Evolutionary conservation across 768 basidiomycete genomes (phyloP).

Genomic region (Phaffia australis): DNA sequence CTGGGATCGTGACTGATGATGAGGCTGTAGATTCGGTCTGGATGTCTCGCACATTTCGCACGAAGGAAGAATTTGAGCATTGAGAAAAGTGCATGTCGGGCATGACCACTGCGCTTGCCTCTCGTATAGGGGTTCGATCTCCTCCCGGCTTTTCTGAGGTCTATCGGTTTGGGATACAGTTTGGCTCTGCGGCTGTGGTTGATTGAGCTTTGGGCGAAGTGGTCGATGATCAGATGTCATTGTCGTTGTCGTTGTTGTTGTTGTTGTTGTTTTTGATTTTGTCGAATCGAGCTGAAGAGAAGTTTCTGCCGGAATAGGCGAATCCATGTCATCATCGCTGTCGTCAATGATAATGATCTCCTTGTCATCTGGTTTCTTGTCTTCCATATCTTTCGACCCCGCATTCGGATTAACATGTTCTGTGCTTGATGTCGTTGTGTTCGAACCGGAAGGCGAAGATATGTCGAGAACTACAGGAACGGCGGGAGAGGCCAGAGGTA

Average conservation of each 20-base stretch:
- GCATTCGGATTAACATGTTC: too few relatives aligned
- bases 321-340: background rate
- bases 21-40: background rate
- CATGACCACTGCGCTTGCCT: constrained; percentile 9
- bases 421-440: too few relatives aligned
- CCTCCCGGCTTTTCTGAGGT: background rate
- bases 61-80: background rate
- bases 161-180: background rate
- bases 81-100: constrained; percentile 22
- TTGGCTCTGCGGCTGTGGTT: background rate
- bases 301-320: background rate
- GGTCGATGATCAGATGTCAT: background rate
- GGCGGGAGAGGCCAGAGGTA: background rate
- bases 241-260: background rate
- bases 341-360: background rate
- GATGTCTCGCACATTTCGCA: constrained; percentile 14
- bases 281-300: background rate
- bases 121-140: background rate
- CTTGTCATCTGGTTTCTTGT: background rate
- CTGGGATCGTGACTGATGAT: background rate
- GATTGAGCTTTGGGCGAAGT: background rate
- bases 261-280: background rate
- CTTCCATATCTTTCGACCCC: too few relatives aligned
- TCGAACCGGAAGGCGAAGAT: too few relatives aligned
- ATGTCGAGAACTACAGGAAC: too few relatives aligned